Conservation (phyloP, 2,329 filamentous ascomycete genomes). For the Rutstroemia sp. region DNA sequence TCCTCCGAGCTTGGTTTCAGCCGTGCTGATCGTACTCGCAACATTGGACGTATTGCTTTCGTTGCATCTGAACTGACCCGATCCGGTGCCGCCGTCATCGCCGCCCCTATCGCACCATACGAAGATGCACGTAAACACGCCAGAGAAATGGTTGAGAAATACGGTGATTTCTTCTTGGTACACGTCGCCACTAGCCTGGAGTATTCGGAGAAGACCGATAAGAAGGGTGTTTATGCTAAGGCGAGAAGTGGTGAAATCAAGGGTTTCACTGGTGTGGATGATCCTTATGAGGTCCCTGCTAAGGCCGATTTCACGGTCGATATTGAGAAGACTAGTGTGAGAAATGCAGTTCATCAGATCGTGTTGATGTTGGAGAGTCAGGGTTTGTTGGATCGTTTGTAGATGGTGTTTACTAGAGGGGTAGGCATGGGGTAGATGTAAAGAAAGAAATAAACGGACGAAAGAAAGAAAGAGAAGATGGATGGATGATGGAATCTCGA, state of each 20-base stretch:
- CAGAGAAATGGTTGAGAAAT: slow-evolving; percentile 77
- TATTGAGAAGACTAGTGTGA: slow-evolving; percentile 75
- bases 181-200: slow-evolving; percentile 92
- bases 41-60: slow-evolving; percentile 94
- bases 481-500: background rate
- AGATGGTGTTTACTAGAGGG: background rate
- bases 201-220: slow-evolving; percentile 91
- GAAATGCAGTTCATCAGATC: slow-evolving; percentile 95
- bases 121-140: slow-evolving; percentile 70
- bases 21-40: slow-evolving; percentile 83
- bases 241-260: slow-evolving; percentile 88
- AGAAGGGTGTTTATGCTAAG: slow-evolving; percentile 78
- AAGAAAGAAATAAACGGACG: background rate
- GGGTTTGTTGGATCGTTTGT: slow-evolving; percentile 69
- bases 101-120: slow-evolving; percentile 91
- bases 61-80: slow-evolving; percentile 92
- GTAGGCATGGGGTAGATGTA: too few species aligned
- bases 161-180: slow-evolving; percentile 87
- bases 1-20: slow-evolving; percentile 94
- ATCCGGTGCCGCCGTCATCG: slow-evolving; percentile 89
- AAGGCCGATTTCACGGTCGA: slow-evolving; percentile 84
- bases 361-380: slow-evolving; percentile 84
- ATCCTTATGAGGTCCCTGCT: slow-evolving; percentile 81
- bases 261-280: slow-evolving; percentile 96
- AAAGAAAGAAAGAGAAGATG: background rate